A percentile compares a stretch with the other conserved stretches of the same genome.
Evolutionary conservation across 352 stramenopile genomes (phyloP).

Genomic region (Phytophthora litchii): DNA sequence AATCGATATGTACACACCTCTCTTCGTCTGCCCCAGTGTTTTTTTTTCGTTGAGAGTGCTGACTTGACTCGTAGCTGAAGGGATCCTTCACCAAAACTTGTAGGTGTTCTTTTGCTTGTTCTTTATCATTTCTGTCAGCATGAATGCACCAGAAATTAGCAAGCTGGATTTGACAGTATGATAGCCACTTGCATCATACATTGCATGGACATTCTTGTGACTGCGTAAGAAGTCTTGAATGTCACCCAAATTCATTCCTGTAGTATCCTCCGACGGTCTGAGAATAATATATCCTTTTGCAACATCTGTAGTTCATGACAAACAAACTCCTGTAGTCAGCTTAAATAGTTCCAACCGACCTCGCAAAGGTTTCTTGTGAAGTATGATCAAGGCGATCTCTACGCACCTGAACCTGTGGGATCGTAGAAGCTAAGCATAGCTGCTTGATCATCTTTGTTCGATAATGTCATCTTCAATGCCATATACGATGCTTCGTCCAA

Average conservation of each 20-base stretch:
- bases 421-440: conserved; percentile 35
- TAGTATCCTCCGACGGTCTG: conserved; percentile 35
- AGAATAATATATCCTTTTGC: conserved; percentile 44
- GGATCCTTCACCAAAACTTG: conserved; percentile 32
- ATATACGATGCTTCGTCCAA: conserved; percentile 35
- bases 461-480: conserved; percentile 28
- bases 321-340: conserved; percentile 2
- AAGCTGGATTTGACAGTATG: background rate
- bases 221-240: conserved; percentile 28
- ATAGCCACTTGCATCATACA: conserved; percentile 16
- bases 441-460: conserved; percentile 17
- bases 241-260: conserved; percentile 20
- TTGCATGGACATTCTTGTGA: conserved; percentile 13
- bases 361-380: background rate
- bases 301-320: conserved; percentile 30
- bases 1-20: conserved; percentile 14
- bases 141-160: conserved; percentile 7
- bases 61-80: conserved; percentile 22
- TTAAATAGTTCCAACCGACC: background rate
- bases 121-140: conserved; percentile 28
- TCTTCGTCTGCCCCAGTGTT: conserved; percentile 15
- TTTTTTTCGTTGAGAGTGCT: conserved; percentile 5
- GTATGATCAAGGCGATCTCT: background rate
- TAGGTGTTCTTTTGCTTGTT: conserved; percentile 35
- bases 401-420: conserved; percentile 24